Percentiles rank a stretch among this genome's conserved stretches.
Conservation (phyloP, 768 basidiomycete species). For the Serendipita sp. region DNA sequence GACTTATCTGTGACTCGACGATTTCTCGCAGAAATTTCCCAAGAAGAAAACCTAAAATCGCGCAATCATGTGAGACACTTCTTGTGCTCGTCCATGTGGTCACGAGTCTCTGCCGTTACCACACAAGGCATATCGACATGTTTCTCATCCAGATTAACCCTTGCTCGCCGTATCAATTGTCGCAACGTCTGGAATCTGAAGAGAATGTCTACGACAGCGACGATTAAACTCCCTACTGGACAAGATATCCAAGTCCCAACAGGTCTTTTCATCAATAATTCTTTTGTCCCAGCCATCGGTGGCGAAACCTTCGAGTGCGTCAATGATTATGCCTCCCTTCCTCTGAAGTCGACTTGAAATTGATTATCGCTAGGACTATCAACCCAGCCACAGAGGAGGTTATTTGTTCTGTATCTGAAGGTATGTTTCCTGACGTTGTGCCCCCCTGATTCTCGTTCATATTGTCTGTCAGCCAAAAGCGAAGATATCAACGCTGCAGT, state of each 20-base stretch:
- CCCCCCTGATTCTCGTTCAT: constrained; percentile 28
- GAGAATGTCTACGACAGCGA: neutral
- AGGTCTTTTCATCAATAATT: constrained; percentile 56
- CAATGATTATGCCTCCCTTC: neutral
- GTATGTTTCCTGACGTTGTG: constrained; percentile 4
- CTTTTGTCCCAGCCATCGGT: constrained; percentile 44
- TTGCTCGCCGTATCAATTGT: neutral
- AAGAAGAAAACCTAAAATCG: too few relatives aligned
- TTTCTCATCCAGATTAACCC: neutral
- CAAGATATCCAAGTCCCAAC: constrained; percentile 27
- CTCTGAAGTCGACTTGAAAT: neutral
- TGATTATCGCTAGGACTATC: neutral
- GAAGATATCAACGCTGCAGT: constrained; percentile 71
- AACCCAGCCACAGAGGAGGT: constrained; percentile 4
- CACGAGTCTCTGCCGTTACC: neutral
- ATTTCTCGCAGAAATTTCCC: neutral
- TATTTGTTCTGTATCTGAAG: neutral
- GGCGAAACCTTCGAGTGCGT: constrained; percentile 55
- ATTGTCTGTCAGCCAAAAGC: constrained; percentile 27
- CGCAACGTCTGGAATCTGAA: neutral
- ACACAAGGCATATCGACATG: neutral
- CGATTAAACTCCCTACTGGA: neutral
- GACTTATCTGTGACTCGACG: neutral
- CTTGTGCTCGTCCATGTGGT: too few relatives aligned
- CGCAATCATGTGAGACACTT: too few relatives aligned